A percentile compares a stretch with the other conserved stretches of the same genome.
Conservation (phyloP, 1,139 yeast species). For the Magnusiomyces fungicola region DNA sequence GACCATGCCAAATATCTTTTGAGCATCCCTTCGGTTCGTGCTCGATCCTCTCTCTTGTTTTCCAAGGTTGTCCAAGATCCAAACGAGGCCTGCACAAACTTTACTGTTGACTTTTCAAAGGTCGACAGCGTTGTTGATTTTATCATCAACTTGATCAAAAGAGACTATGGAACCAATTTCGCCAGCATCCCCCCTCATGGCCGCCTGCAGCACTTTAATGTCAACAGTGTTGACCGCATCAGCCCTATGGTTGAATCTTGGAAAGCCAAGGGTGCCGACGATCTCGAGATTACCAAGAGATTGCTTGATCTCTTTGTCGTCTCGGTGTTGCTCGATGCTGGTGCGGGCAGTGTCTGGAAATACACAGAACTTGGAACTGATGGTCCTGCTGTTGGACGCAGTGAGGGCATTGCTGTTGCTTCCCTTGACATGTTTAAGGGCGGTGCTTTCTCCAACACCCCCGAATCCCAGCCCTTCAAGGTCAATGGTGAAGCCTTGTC, state of each 20-base stretch:
- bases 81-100: constrained; percentile 35
- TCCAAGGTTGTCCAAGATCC: constrained; percentile 28
- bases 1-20: constrained; percentile 32
- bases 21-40: constrained; percentile 47
- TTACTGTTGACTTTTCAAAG: constrained; percentile 38
- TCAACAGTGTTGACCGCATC: constrained; percentile 39
- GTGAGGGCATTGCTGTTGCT: constrained; percentile 57
- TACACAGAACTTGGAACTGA: constrained; percentile 34
- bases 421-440: constrained; percentile 45
- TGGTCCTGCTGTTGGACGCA: constrained; percentile 34
- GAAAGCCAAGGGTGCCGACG: constrained; percentile 30
- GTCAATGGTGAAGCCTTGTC: constrained; percentile 36
- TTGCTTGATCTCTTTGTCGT: constrained; percentile 49
- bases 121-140: constrained; percentile 38
- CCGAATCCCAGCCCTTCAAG: constrained; percentile 28
- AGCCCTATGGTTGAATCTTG: constrained; percentile 36
- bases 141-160: constrained; percentile 36
- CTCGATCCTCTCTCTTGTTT: constrained; percentile 40
- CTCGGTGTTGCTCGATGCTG: constrained; percentile 55
- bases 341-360: constrained; percentile 52
- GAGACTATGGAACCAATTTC: constrained; percentile 38
- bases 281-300: constrained; percentile 41
- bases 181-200: constrained; percentile 52
- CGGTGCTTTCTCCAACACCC: constrained; percentile 39
- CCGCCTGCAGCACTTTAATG: constrained; percentile 55